Conservation (phyloP, 441 rosid genomes). For the Hypseocharis bilobata region DNA sequence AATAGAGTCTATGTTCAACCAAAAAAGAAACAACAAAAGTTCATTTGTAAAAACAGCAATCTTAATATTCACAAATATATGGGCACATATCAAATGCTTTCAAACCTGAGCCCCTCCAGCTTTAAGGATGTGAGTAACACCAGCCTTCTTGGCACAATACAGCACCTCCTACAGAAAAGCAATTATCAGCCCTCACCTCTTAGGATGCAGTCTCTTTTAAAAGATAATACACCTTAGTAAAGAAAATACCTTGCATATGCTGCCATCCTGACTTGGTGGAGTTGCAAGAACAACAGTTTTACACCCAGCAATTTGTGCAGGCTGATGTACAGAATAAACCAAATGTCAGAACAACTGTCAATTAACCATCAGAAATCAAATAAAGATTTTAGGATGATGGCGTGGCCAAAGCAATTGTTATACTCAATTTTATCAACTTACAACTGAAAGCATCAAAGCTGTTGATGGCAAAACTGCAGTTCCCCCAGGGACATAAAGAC, state of each 20-base stretch:
- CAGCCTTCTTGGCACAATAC: constrained; percentile 85
- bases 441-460: constrained; percentile 83
- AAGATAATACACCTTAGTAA: background rate
- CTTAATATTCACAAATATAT: constrained; percentile 3
- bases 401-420: constrained; percentile 4
- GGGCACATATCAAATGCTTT: constrained; percentile 11
- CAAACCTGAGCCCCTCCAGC: constrained; percentile 95
- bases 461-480: constrained; percentile 94
- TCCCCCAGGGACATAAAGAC: constrained; percentile 92
- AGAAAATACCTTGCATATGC: constrained; percentile 72
- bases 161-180: constrained; percentile 53
- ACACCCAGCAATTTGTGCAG: constrained; percentile 96
- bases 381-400: constrained; percentile 5
- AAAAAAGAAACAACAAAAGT: background rate
- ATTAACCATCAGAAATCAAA: background rate
- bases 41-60: background rate
- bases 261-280: constrained; percentile 78
- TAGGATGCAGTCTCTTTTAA: background rate
- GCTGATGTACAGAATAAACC: constrained; percentile 36
- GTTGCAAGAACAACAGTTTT: constrained; percentile 78
- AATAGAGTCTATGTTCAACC: constrained; percentile 6
- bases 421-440: constrained; percentile 32
- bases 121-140: constrained; percentile 85
- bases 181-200: background rate
- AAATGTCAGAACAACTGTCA: constrained; percentile 17